Evolutionary conservation across 2,329 filamentous ascomycete species (phyloP), one percentile per base, ranked within the genome.

Genomic region (Didymella pinodella): DNA sequence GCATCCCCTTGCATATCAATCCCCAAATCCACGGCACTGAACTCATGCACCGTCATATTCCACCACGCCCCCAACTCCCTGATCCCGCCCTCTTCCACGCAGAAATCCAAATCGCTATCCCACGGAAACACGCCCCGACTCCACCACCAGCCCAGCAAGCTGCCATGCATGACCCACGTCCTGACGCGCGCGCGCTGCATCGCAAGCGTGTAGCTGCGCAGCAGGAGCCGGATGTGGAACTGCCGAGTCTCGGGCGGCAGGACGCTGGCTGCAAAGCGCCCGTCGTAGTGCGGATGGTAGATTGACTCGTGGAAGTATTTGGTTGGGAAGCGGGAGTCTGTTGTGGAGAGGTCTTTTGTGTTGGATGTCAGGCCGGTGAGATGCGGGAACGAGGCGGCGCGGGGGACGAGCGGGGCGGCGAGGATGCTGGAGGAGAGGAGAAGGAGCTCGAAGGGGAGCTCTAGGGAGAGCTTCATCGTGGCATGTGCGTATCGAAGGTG

Each of bases 81-180:
- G 51, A 87, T 84, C 0, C 83, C 83, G 12, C 73, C 67, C 67
- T 86, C 83, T 6, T 83, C 82, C 16, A 88, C 80, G 69, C 86
- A 83, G 12, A 87, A 83, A 63, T 88, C 86, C 48, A 87, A 69
- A 64, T 88, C 85, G 12, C 81, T 83, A 68, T 88, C 86, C 85
- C 86, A 88, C 2, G 85, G 85, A 74, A 88, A 81, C 65, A 86
- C 82, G 68, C 82, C 81, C 52, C 82, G 79, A 64, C 86, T 87
- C 86, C 86, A 88, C 81, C 83, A 88, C 85, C 86, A 88, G 34
- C 85, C 84, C 16, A 88, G 75, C 40, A 88, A 74, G 6, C 83
- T 84, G 12, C 86, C 85, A 64, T 88, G 86, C 83, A 87, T 87
- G 56, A 88, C 82, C 85, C 85, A 88, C 8, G 85, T 88, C 63